These are phyloP conservation scores for Suillus occidentalis DNA, from an alignment of 768 basidiomycete species.

Conservation along the genomic window DNA sequence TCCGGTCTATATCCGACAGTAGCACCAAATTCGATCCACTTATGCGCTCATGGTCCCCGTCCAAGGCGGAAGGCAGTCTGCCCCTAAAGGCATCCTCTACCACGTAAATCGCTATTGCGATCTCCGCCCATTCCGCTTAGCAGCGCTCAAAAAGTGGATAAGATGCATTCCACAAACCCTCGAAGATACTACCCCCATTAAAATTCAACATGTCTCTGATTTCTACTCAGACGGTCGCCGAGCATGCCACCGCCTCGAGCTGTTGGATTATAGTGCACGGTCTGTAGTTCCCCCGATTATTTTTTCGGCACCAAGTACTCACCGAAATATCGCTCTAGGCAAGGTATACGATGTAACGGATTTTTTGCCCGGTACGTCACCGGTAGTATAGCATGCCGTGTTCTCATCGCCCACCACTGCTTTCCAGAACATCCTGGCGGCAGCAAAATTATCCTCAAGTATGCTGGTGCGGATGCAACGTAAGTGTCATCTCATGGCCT, in stretches of 20 bases:
- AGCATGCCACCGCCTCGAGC: slow-evolving; percentile 57
- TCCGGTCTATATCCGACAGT: slow-evolving; percentile 24
- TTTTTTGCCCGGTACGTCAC: slow-evolving; percentile 62
- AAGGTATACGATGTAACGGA: slow-evolving; percentile 80
- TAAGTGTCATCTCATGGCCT: slow-evolving; percentile 34
- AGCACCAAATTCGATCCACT: background rate
- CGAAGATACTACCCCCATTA: background rate
- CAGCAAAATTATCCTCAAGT: slow-evolving; percentile 81
- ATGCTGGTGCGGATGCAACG: slow-evolving; percentile 90
- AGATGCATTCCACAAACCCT: background rate
- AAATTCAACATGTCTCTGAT: slow-evolving; percentile 19
- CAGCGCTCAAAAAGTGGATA: slow-evolving; percentile 15
- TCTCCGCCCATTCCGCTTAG: slow-evolving; percentile 17
- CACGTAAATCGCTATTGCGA: slow-evolving; percentile 7
- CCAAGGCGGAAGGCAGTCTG: slow-evolving; percentile 10
- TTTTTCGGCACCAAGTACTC: background rate
- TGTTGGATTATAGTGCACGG: slow-evolving; percentile 89
- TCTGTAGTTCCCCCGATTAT: slow-evolving; percentile 26
- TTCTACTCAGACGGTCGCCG: slow-evolving; percentile 35
- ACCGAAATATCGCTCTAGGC: slow-evolving; percentile 37
- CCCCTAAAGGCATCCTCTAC: slow-evolving; percentile 1
- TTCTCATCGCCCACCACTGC: background rate
- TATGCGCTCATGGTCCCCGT: background rate
- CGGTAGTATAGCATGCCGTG: background rate
- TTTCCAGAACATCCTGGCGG: slow-evolving; percentile 72